Conservation (phyloP, 2,329 filamentous ascomycete genomes). For the Diaporthe ampelina region DNA sequence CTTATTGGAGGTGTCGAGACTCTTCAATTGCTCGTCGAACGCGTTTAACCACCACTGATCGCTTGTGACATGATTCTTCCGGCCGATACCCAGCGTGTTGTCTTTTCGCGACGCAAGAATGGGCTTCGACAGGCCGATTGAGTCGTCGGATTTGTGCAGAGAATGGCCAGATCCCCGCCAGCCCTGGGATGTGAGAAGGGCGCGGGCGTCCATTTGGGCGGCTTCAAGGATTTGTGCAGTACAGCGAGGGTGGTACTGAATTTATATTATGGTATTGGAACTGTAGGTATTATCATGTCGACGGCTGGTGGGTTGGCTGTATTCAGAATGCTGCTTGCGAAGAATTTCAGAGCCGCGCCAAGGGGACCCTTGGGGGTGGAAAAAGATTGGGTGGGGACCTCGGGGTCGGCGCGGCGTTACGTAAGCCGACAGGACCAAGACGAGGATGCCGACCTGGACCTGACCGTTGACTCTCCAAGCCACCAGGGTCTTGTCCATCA, state of each 20-base stretch:
- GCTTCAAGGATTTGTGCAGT: not conserved
- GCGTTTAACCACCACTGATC: constrained; percentile 99
- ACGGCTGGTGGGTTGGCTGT: not conserved
- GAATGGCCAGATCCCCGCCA: constrained; percentile 93
- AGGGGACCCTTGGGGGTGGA: not conserved
- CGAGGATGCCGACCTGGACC: not conserved
- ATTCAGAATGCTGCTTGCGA: not conserved
- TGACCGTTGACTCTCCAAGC: not conserved
- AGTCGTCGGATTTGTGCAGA: constrained; percentile 80
- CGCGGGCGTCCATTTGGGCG: constrained; percentile 82
- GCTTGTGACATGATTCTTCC: constrained; percentile 75
- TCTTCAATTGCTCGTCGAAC: constrained; percentile 90
- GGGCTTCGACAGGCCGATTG: constrained; percentile 84
- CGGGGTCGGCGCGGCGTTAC: constrained; percentile 8
- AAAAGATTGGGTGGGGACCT: constrained; percentile 37
- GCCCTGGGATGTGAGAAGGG: constrained; percentile 86
- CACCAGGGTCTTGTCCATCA: too few relatives aligned
- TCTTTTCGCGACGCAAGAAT: constrained; percentile 87
- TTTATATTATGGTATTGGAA: not conserved
- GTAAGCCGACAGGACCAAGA: not conserved
- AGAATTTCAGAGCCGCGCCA: not conserved
- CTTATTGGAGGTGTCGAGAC: constrained; percentile 75
- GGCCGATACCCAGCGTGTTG: constrained; percentile 85
- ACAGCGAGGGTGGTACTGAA: constrained; percentile 15
- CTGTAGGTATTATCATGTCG: constrained; percentile 19